Base-by-base conservation (phyloP, 495 filamentous ascomycete species). In the Aspergillus incahuasiensis region DNA sequence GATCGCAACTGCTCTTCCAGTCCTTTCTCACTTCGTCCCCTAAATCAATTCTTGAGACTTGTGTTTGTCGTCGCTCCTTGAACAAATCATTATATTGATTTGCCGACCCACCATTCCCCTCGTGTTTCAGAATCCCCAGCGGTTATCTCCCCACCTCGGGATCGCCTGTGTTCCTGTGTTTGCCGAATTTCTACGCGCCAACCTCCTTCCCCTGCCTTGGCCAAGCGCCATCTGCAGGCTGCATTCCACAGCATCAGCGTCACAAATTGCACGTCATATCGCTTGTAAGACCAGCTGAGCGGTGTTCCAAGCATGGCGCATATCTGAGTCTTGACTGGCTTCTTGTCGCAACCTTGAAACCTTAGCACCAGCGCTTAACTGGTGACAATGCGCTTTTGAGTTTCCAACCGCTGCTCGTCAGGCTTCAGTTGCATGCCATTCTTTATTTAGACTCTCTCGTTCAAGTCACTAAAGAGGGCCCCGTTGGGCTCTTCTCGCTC, bases 331-430 rank as follows among this genome's bases (percentile, higher is more conserved):
- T 48, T 48, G 48, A 60, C 58, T 56, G 52, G 32, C 43, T 42
- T 52, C 43, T 50, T 25, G 28, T 20, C 19, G 7, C 13, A 9
- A 8, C 11, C 52, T 42, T 40, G 49, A 56, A 54, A 47, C 54
- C 48, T 39, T 42, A 24, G 18, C 13, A 16, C 8, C 13, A 50
- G 54, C 54, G 54, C 54, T 50, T 56, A 39, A 38, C 40, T 48
- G 35, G 48, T 49, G 46, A 56, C 45, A 38, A 63, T 63, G 61
- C 57, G 57, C 54, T 47, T 47, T 39, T 60, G 52, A 57, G 39
- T 16, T 25, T 38, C 19, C 51, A 60, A 35, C 42, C 57, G 57
- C 54, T 18, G 32, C 40, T 44, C 45, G 42, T 34, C 38, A 50
- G 63, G 52, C 55, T 38, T 56, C 39, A 28, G 19, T 30, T 60